phyloP scores from a whole-genome alignment of 2,329 filamentous ascomycete genomes.

The Coccinonectria pachysandricola region DNA sequence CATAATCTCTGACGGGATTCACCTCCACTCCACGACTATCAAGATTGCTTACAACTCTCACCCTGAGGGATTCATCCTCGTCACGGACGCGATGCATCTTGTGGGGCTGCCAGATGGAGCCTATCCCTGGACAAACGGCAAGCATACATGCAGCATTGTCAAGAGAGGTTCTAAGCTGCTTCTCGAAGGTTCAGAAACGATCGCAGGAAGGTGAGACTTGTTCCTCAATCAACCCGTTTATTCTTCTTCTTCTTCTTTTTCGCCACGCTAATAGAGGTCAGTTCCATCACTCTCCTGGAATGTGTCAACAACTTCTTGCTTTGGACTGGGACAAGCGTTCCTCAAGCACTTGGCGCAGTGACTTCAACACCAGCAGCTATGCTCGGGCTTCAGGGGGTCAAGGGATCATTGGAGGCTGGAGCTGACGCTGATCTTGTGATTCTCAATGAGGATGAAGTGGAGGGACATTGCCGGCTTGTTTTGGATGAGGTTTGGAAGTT shows the following conservation, averaged over 20 bases:
- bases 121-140: slow-evolving; percentile 77
- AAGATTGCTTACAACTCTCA: slow-evolving; percentile 85
- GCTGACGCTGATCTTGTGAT: slow-evolving; percentile 62
- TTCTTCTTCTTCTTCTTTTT: too few relatives aligned
- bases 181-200: slow-evolving; percentile 67
- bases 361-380: slow-evolving; percentile 69
- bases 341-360: slow-evolving; percentile 60
- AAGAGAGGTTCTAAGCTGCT: slow-evolving; percentile 65
- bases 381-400: slow-evolving; percentile 56
- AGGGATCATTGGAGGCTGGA: slow-evolving; percentile 54
- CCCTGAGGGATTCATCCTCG: slow-evolving; percentile 73
- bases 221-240: too few relatives aligned
- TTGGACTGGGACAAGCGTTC: slow-evolving; percentile 60
- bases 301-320: slow-evolving; percentile 73
- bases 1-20: slow-evolving; percentile 82
- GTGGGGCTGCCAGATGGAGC: slow-evolving; percentile 74
- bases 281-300: slow-evolving; percentile 64
- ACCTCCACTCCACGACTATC: slow-evolving; percentile 78
- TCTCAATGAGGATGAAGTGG: slow-evolving; percentile 42
- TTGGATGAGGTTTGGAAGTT: slow-evolving; percentile 79
- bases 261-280: slow-evolving; percentile 23
- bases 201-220: slow-evolving; percentile 67
- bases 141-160: slow-evolving; percentile 45
- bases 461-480: slow-evolving; percentile 40
- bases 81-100: slow-evolving; percentile 87